Percentiles rank a stretch among this genome's conserved stretches.
Conservation (phyloP, 352 stramenopile genomes). For the Pythium utonaiense region DNA sequence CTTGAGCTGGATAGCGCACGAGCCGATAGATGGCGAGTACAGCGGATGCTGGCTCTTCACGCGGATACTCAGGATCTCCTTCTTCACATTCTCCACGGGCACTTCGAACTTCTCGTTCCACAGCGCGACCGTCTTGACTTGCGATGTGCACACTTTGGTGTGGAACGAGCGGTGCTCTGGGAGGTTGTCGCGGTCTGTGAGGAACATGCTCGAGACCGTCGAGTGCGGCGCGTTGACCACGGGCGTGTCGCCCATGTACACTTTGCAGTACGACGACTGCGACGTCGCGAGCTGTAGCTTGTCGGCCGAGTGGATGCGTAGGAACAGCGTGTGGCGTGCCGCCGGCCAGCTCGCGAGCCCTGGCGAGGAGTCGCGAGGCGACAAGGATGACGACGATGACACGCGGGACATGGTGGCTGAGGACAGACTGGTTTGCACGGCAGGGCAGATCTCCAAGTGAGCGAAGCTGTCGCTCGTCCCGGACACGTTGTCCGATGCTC, state of each 20-base stretch:
- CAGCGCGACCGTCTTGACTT: slow-evolving; percentile 32
- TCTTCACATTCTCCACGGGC: slow-evolving; percentile 37
- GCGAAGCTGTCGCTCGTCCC: too few relatives aligned
- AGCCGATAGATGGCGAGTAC: slow-evolving; percentile 57
- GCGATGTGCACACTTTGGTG: slow-evolving; percentile 47
- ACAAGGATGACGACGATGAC: slow-evolving; percentile 15
- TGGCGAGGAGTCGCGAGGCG: neutral
- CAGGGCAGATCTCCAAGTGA: neutral
- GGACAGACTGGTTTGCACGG: too few relatives aligned
- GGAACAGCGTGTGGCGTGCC: slow-evolving; percentile 48
- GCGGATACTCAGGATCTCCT: slow-evolving; percentile 62
- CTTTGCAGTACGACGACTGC: slow-evolving; percentile 59
- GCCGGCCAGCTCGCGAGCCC: slow-evolving; percentile 15
- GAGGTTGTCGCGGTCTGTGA: slow-evolving; percentile 3
- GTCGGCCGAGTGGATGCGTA: slow-evolving; percentile 63
- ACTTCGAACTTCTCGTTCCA: slow-evolving; percentile 82
- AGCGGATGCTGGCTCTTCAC: slow-evolving; percentile 70
- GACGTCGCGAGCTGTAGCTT: slow-evolving; percentile 37
- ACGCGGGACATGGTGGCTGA: slow-evolving; percentile 13
- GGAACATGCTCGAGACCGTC: slow-evolving; percentile 22
- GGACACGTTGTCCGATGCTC: too few relatives aligned
- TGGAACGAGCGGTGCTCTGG: slow-evolving; percentile 44
- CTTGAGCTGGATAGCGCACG: slow-evolving; percentile 51
- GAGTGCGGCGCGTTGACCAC: slow-evolving; percentile 29
- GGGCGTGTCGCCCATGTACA: slow-evolving; percentile 58